These are phyloP conservation scores for Cercophora sp. DNA, from an alignment of 495 filamentous ascomycete species.

Conservation along the genomic window DNA sequence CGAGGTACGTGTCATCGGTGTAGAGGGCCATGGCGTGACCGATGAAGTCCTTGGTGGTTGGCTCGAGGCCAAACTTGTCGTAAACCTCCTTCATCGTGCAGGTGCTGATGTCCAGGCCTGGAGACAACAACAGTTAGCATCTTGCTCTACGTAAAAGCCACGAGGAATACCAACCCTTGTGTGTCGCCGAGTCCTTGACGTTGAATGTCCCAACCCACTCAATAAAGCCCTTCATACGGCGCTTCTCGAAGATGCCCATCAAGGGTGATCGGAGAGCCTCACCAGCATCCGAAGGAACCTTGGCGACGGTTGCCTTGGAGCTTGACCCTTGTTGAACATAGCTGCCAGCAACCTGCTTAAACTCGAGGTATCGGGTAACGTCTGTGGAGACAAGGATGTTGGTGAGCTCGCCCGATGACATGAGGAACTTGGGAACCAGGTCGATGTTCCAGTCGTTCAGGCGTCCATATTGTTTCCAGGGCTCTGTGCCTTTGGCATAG, in stretches of 20 bases:
- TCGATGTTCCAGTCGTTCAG: constrained; percentile 99
- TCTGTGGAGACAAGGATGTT: constrained; percentile 97
- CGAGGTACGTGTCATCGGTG: constrained; percentile 82
- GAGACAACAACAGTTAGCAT: neutral
- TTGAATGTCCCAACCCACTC: constrained; percentile 95
- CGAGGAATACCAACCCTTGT: constrained; percentile 63
- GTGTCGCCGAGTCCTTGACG: constrained; percentile 73
- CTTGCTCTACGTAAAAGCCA: no score
- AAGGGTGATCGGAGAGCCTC: constrained; percentile 90
- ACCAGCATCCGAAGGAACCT: constrained; percentile 88
- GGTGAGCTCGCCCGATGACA: constrained; percentile 97
- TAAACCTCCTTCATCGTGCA: constrained; percentile 96
- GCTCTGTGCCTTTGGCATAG: constrained; percentile 73
- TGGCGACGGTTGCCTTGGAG: constrained; percentile 82
- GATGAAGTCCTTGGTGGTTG: constrained; percentile 90
- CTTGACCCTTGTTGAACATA: constrained; percentile 88
- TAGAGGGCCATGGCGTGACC: constrained; percentile 98
- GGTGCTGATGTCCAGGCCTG: constrained; percentile 73
- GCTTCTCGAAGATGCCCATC: constrained; percentile 97
- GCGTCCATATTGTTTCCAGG: constrained; percentile 95
- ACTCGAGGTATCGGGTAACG: constrained; percentile 95
- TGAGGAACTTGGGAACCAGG: constrained; percentile 93
- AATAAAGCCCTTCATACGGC: constrained; percentile 91
- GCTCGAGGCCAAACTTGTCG: constrained; percentile 92
- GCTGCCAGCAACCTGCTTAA: constrained; percentile 97